phyloP scores from a whole-genome alignment of 352 stramenopile species.

The Pythium sukuiense region DNA sequence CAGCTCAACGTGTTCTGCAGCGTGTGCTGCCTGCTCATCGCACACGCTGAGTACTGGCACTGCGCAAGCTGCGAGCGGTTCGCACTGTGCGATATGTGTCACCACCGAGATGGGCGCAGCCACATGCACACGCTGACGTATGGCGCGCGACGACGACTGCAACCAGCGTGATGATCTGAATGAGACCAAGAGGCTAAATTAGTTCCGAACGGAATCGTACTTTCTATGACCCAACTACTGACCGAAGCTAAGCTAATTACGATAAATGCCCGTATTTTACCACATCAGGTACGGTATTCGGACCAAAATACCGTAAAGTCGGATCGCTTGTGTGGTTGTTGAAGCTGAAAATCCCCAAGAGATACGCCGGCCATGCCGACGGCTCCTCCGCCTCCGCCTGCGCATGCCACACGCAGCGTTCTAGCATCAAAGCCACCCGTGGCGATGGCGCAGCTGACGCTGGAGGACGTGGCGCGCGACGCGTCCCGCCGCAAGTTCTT shows the following conservation, averaged over 20 bases:
- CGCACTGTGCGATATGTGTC: slow-evolving; percentile 73
- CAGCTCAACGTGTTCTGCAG: slow-evolving; percentile 79
- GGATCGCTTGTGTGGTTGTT: neutral
- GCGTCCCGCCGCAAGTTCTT: slow-evolving; percentile 60
- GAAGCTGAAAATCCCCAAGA: neutral
- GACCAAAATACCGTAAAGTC: neutral
- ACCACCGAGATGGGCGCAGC: slow-evolving; percentile 38
- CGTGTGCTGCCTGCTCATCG: slow-evolving; percentile 79
- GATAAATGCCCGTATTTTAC: slow-evolving; percentile 1
- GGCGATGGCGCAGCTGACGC: slow-evolving; percentile 31
- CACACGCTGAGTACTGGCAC: slow-evolving; percentile 65
- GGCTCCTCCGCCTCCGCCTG: neutral
- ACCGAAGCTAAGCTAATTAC: neutral
- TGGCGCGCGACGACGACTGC: slow-evolving; percentile 20
- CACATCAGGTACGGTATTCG: neutral
- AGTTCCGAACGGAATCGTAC: too few relatives aligned
- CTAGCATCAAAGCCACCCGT: neutral
- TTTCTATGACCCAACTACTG: neutral
- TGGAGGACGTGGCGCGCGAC: slow-evolving; percentile 61
- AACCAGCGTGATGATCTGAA: too few relatives aligned
- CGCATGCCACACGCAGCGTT: neutral
- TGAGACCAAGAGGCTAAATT: too few relatives aligned
- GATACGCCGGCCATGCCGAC: neutral
- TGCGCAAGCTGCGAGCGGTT: slow-evolving; percentile 57
- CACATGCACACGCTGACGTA: slow-evolving; percentile 58